phyloP scores from a whole-genome alignment of 2,329 filamentous ascomycete species.

The Ascochyta lentis region DNA sequence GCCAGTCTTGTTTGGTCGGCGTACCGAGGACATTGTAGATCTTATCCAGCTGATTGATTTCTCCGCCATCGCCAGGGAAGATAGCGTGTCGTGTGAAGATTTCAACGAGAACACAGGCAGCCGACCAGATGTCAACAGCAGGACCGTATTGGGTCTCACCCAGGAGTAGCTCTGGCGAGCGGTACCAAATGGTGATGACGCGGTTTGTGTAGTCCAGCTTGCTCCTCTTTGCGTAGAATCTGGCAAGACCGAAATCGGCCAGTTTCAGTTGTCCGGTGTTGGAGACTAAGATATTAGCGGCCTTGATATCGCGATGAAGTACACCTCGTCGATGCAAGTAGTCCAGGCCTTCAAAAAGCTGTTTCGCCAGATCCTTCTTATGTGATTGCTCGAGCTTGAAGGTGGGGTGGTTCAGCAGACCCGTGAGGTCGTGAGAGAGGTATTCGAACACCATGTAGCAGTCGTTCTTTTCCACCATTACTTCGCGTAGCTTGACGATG shows the following conservation, averaged over 20 bases:
- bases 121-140: slow-evolving; percentile 96
- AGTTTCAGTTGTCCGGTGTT: slow-evolving; percentile 88
- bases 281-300: slow-evolving; percentile 94
- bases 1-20: slow-evolving; percentile 84
- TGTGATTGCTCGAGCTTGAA: slow-evolving; percentile 85
- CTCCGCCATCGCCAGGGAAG: slow-evolving; percentile 94
- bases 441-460: slow-evolving; percentile 99
- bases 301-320: slow-evolving; percentile 96
- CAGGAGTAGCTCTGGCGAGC: slow-evolving; percentile 89
- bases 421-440: slow-evolving; percentile 92
- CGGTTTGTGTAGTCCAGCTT: slow-evolving; percentile 97
- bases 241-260: slow-evolving; percentile 93
- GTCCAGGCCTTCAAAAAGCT: slow-evolving; percentile 91
- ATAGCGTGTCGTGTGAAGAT: slow-evolving; percentile 94
- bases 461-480: slow-evolving; percentile 98
- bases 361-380: slow-evolving; percentile 90
- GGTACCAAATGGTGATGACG: slow-evolving; percentile 99
- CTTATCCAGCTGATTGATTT: slow-evolving; percentile 94
- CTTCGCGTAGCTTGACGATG: slow-evolving; percentile 82
- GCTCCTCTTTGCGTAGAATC: slow-evolving; percentile 92
- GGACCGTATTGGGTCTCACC: slow-evolving; percentile 96
- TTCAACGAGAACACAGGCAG: slow-evolving; percentile 94
- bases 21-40: slow-evolving; percentile 94
- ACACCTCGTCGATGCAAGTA: slow-evolving; percentile 95
- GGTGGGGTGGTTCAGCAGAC: slow-evolving; percentile 90